These are phyloP conservation scores for Pyrenochaeta sp. DNA, from an alignment of 2,329 filamentous ascomycete genomes.

Conservation along the genomic window DNA sequence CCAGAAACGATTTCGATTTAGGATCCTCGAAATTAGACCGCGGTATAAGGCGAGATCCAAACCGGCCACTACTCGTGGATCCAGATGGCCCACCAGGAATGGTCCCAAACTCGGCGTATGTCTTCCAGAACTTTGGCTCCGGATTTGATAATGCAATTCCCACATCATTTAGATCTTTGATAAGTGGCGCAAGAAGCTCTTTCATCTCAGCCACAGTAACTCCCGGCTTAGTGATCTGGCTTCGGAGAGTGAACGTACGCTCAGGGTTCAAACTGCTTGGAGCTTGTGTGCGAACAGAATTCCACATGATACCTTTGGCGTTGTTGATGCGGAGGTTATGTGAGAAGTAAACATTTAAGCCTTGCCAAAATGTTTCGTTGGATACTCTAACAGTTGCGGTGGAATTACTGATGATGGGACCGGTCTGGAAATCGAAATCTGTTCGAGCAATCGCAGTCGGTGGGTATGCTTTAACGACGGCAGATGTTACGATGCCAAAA, in stretches of 20 bases:
- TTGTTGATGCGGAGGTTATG: constrained; percentile 34
- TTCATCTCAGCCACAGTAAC: constrained; percentile 22
- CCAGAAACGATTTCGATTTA: constrained; percentile 19
- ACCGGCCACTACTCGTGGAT: constrained; percentile 24
- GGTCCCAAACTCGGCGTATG: constrained; percentile 27
- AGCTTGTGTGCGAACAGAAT: constrained; percentile 23
- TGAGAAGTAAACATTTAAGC: constrained; percentile 29
- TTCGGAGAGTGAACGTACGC: constrained; percentile 23
- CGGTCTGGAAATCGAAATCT: constrained; percentile 37
- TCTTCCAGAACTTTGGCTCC: constrained; percentile 23
- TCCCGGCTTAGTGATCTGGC: constrained; percentile 28
- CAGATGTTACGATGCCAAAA: constrained; percentile 39
- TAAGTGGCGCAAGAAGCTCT: constrained; percentile 29
- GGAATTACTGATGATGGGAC: constrained; percentile 27
- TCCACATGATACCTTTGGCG: constrained; percentile 36
- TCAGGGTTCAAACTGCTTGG: constrained; percentile 7
- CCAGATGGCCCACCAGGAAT: constrained; percentile 27
- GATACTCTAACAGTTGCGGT: constrained; percentile 20
- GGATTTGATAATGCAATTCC: constrained; percentile 28
- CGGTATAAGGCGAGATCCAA: constrained; percentile 45
- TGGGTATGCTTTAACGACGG: constrained; percentile 38
- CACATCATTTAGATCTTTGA: constrained; percentile 22
- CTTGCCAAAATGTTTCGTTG: constrained; percentile 38
- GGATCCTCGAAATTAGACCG: constrained; percentile 33
- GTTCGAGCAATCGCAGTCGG: constrained; percentile 31